A percentile compares a stretch with the other conserved stretches of the same genome.
These are phyloP conservation scores for Fusarium zealandicum DNA, from an alignment of 2,329 filamentous ascomycete species.

Conservation along the genomic window DNA sequence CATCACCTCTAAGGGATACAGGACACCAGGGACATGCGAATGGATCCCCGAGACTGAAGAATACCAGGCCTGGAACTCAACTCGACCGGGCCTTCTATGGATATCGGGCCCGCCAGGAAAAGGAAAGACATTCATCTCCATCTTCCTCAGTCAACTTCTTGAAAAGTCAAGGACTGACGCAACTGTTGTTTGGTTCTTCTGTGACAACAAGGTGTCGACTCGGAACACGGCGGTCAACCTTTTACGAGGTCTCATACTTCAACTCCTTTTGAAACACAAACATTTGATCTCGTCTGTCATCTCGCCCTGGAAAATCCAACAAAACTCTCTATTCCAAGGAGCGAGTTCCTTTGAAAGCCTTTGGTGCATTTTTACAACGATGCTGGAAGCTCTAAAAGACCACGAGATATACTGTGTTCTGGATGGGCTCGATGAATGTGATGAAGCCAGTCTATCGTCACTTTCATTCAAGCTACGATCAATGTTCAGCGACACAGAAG, in stretches of 20 bases:
- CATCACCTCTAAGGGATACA: not conserved
- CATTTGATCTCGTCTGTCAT: not conserved
- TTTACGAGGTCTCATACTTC: not conserved
- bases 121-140: conserved; percentile 15
- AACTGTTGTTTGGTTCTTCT: conserved; percentile 15
- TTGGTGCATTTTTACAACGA: not conserved
- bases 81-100: conserved; percentile 1
- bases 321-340: not conserved
- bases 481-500: not conserved
- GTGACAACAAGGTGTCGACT: not conserved
- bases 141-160: conserved; percentile 3
- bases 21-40: conserved; percentile 13
- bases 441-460: not conserved
- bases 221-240: conserved; percentile 7
- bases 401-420: conserved; percentile 1
- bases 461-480: conserved; percentile 2
- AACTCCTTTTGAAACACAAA: not conserved
- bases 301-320: not conserved
- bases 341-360: not conserved
- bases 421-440: conserved; percentile 13
- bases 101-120: conserved; percentile 11
- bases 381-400: not conserved
- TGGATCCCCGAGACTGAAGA: conserved; percentile 8
- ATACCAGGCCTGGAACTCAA: not conserved
- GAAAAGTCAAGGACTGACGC: not conserved